A percentile compares a stretch with the other conserved stretches of the same genome.
Conservation (phyloP, 129 eudicot species). For the Scalesia atractyloides region DNA sequence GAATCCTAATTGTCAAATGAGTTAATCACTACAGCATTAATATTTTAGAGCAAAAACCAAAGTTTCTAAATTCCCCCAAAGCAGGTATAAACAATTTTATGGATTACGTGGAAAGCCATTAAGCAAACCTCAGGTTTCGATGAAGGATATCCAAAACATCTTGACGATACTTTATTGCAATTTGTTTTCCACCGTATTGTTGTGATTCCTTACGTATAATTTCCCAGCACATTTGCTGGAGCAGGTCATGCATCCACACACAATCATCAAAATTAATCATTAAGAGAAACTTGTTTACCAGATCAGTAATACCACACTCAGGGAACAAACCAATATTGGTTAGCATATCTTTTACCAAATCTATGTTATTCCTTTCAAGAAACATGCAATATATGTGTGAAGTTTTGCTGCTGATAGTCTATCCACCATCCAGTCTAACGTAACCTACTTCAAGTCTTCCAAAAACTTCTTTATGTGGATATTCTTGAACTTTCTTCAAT, state of each 20-base stretch:
- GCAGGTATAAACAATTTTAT: too few species aligned
- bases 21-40: too few species aligned
- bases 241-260: slow-evolving; percentile 13
- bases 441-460: slow-evolving; percentile 13
- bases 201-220: neutral
- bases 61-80: neutral
- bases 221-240: slow-evolving; percentile 6
- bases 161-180: slow-evolving; percentile 4
- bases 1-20: too few species aligned
- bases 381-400: slow-evolving; percentile 16
- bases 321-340: neutral
- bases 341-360: slow-evolving; percentile 2
- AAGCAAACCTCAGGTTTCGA: slow-evolving; percentile 9
- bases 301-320: neutral
- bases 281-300: slow-evolving; percentile 2
- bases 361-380: slow-evolving; percentile 7
- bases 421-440: neutral
- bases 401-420: neutral
- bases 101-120: too few species aligned
- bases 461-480: neutral
- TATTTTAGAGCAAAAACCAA: neutral
- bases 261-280: neutral
- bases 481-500: neutral
- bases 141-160: slow-evolving; percentile 11
- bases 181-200: neutral